A percentile compares a stretch with the other conserved stretches of the same genome.
Evolutionary conservation across 805 yeast species (phyloP).

Genomic region (Myxozyma vanderwaltii): DNA sequence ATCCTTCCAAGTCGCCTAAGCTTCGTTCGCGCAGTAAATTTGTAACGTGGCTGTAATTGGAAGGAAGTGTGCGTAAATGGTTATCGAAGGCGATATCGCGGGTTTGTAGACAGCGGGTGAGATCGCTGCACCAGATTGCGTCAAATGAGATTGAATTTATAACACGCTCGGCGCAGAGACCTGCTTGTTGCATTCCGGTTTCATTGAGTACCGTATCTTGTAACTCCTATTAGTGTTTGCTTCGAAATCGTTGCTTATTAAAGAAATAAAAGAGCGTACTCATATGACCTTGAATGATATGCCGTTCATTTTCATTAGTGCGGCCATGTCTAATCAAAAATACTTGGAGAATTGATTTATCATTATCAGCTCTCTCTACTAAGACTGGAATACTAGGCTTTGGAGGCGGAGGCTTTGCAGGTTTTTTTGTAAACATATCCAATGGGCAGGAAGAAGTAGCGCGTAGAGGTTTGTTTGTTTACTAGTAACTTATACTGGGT

Average conservation of each 20-base stretch:
- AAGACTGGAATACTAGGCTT: slow-evolving; percentile 2
- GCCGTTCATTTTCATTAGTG: slow-evolving; percentile 23
- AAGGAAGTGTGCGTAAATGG: slow-evolving; percentile 10
- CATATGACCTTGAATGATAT: slow-evolving; percentile 29
- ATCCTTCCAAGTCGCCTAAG: slow-evolving; percentile 26
- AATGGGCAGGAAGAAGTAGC: too few species aligned
- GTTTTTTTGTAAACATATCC: not conserved
- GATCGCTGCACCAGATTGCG: slow-evolving; percentile 27
- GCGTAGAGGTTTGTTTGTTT: not conserved
- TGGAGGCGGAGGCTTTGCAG: not conserved
- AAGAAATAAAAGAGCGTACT: not conserved
- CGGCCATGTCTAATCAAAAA: slow-evolving; percentile 29
- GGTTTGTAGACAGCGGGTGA: slow-evolving; percentile 26
- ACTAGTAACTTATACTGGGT: not conserved
- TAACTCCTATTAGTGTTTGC: not conserved
- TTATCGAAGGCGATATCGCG: slow-evolving; percentile 19
- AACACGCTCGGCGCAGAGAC: slow-evolving; percentile 12
- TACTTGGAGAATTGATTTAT: slow-evolving; percentile 15
- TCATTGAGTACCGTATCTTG: slow-evolving; percentile 24
- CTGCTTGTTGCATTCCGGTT: slow-evolving; percentile 20
- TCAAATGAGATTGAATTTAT: slow-evolving; percentile 11
- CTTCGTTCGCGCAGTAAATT: slow-evolving; percentile 22
- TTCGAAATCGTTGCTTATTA: not conserved
- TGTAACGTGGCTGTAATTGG: slow-evolving; percentile 8
- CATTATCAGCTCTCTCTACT: not conserved